Percentiles rank a stretch among this genome's conserved stretches.
phyloP scores from a whole-genome alignment of 148 eudicot species.

The Nepenthes gracilis region DNA sequence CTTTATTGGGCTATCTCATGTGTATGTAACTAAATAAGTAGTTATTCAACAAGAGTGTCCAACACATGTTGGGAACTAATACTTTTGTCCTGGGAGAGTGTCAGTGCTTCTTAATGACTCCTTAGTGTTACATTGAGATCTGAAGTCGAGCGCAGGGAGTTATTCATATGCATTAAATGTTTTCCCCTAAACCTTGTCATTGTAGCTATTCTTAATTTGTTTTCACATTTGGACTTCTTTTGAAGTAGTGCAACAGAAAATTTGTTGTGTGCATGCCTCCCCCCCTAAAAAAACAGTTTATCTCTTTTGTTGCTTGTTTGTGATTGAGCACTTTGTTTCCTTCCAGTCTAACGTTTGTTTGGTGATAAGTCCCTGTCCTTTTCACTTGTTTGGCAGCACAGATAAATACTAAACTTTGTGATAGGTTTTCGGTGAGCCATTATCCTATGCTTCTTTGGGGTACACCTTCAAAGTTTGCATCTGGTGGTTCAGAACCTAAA shows the following conservation, averaged over 20 bases:
- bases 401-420: conserved; percentile 77
- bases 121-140: too few relatives aligned
- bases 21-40: too few relatives aligned
- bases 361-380: conserved; percentile 29
- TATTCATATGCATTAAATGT: too few relatives aligned
- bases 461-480: conserved; percentile 52
- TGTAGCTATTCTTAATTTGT: too few relatives aligned
- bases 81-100: too few relatives aligned
- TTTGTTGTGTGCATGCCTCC: not conserved
- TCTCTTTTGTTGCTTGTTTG: not conserved
- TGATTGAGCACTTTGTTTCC: not conserved
- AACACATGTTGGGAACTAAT: too few relatives aligned
- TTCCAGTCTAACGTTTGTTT: conserved; percentile 8
- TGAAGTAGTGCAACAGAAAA: not conserved
- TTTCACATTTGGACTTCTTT: not conserved
- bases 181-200: too few relatives aligned
- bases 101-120: too few relatives aligned
- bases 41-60: too few relatives aligned
- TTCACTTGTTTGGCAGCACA: conserved; percentile 80
- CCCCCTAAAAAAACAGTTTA: not conserved
- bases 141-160: too few relatives aligned
- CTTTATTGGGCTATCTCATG: too few relatives aligned
- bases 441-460: conserved; percentile 93
- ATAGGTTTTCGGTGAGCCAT: conserved; percentile 67
- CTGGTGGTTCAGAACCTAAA: conserved; percentile 40